Conservation (phyloP, 1,284 basidiomycete species). For the Trichosporon asahii region DNA sequence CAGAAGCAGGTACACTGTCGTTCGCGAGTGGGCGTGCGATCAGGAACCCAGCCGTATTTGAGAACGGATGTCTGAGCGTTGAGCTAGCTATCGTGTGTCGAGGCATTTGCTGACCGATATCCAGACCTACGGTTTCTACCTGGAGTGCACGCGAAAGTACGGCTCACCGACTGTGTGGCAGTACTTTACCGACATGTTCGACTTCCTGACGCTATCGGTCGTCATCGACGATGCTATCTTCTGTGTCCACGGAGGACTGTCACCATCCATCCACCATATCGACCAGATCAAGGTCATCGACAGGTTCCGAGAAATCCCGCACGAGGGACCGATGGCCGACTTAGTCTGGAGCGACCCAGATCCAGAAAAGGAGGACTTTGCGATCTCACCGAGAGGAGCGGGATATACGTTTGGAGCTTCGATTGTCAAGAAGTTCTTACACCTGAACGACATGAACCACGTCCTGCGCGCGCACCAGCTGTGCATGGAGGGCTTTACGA, state of each 20-base stretch:
- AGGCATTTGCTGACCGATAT: conserved; percentile 13
- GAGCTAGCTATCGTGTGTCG: not conserved
- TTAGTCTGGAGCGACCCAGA: conserved; percentile 99
- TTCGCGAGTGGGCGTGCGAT: not conserved
- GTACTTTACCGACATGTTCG: conserved; percentile 99
- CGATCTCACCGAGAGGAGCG: conserved; percentile 96
- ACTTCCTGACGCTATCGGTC: conserved; percentile 93
- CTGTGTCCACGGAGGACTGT: conserved; percentile 97
- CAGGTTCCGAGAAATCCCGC: conserved; percentile 98
- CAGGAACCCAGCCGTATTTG: conserved; percentile 29
- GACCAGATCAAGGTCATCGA: conserved; percentile 99
- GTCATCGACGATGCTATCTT: conserved; percentile 99
- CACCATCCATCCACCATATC: conserved; percentile 96
- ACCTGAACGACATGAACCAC: conserved; percentile 92
- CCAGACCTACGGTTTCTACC: conserved; percentile 98
- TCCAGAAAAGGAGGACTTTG: conserved; percentile 98
- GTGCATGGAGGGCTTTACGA: conserved; percentile 98
- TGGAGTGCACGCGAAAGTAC: conserved; percentile 97
- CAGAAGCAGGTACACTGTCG: conserved; percentile 22
- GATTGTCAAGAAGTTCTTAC: conserved; percentile 96
- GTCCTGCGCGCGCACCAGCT: conserved; percentile 97
- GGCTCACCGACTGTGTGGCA: conserved; percentile 96
- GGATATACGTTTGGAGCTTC: conserved; percentile 98
- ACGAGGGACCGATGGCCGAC: conserved; percentile 99
- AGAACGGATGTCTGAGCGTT: conserved; percentile 52